Conservation (phyloP, 768 basidiomycete species). For the Hortiboletus flavorubellus region DNA sequence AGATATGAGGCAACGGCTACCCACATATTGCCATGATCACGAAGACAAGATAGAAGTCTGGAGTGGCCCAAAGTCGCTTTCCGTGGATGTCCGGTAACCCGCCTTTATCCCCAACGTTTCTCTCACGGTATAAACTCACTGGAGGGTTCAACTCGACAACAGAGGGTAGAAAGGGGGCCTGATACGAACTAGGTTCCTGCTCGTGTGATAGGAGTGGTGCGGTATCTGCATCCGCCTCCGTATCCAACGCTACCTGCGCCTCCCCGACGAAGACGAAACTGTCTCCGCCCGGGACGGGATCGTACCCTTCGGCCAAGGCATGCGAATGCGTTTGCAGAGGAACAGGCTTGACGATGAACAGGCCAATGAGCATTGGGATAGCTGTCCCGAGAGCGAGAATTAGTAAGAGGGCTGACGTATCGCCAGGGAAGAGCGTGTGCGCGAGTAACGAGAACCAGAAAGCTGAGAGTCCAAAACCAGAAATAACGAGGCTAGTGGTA, state of each 20-base stretch:
- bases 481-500: constrained; percentile 73
- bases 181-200: constrained; percentile 18
- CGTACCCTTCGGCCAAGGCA: constrained; percentile 12
- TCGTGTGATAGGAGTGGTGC: constrained; percentile 23
- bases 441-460: constrained; percentile 85
- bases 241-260: constrained; percentile 12
- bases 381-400: constrained; percentile 77
- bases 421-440: constrained; percentile 66
- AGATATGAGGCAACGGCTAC: constrained; percentile 20
- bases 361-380: constrained; percentile 74
- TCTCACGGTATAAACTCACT: not conserved
- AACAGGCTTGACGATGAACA: constrained; percentile 67
- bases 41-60: constrained; percentile 66
- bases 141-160: constrained; percentile 26
- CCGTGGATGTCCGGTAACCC: constrained; percentile 52
- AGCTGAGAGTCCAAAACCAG: constrained; percentile 88
- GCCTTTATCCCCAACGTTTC: constrained; percentile 18
- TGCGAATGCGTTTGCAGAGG: constrained; percentile 44
- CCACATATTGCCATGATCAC: constrained; percentile 52
- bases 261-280: constrained; percentile 24
- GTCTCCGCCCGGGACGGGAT: constrained; percentile 17
- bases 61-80: constrained; percentile 43
- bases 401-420: constrained; percentile 74
- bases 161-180: constrained; percentile 16
- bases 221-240: constrained; percentile 18